Conservation (phyloP, 129 eudicot genomes). For the Cynara cardunculus region DNA sequence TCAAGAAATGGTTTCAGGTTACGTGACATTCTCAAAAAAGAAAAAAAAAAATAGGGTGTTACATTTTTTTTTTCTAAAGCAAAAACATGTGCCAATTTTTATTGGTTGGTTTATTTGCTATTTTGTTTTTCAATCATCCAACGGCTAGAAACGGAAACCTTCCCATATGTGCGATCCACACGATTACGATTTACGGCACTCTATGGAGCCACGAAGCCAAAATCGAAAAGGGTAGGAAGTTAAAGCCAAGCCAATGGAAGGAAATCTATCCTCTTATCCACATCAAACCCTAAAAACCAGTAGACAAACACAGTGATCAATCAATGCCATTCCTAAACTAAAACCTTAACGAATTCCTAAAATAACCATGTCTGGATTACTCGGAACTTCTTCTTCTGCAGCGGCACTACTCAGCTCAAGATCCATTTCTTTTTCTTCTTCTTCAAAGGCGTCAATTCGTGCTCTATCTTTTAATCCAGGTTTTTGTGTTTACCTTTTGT, state of each 20-base stretch:
- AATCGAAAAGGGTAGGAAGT: background rate
- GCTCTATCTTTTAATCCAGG: constrained; percentile 45
- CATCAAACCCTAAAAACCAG: constrained; percentile 3
- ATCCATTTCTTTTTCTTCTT: constrained; percentile 30
- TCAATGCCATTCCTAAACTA: constrained; percentile 8
- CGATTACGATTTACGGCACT: background rate
- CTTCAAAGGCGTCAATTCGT: constrained; percentile 34
- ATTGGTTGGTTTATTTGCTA: background rate
- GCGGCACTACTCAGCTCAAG: constrained; percentile 30
- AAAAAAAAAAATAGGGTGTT: too few species aligned
- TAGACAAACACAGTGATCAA: background rate
- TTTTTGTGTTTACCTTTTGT: background rate
- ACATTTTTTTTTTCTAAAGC: too few species aligned
- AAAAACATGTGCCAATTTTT: background rate
- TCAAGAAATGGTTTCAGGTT: too few species aligned
- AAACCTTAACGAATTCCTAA: background rate
- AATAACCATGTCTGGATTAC: constrained; percentile 48
- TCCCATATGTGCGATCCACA: background rate
- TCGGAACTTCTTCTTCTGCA: constrained; percentile 48
- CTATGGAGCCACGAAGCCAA: constrained; percentile 17
- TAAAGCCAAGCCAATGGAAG: constrained; percentile 12
- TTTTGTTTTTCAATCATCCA: background rate
- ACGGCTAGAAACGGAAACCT: constrained; percentile 7
- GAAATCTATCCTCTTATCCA: constrained; percentile 55
- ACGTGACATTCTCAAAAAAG: too few species aligned